Evolutionary conservation across 257 asterid species (phyloP), one percentile per base, ranked within the genome.

Genomic region (Craterostigma plantagineum): DNA sequence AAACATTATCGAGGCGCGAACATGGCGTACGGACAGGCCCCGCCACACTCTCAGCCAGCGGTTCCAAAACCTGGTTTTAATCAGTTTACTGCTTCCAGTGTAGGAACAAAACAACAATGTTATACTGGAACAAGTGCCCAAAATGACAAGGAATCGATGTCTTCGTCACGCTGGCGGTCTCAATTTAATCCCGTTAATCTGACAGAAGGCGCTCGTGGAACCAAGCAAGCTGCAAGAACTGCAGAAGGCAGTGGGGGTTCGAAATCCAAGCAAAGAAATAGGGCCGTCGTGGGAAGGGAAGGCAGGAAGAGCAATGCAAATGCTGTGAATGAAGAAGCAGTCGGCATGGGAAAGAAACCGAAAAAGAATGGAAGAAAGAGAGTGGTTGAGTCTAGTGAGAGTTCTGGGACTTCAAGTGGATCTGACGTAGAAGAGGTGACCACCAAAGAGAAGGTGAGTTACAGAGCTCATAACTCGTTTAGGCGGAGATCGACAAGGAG

Each of bases 401-500:
- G 44, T 52, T 55, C 42, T 42, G 67, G 55, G 33, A 9, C 46
- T 27, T 55, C 46, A 9, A 52, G 45, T 38, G 43, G 39, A 14
- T 34, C 61, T 17, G 68, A 58, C 34, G 0, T 42, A 7, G 67
- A 66, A 49, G 53, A 57, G 55, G 35, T 42, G 46, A 55, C 52
- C 38, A 16, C 45, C 47, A 52, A 62, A 16, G 73, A 48, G 18
- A 65, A 33, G 55, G 45, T 35, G 36, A 50, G 50, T 33, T 45
- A 44, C 55, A 23, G 38, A 48, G 59, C 64, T 11, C 55, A 23
- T 23, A 23, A 23, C 30, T 23, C 6, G 6, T 42, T n/a, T 14
- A 39, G 61, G 17, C 68, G 77, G 44, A 69, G 75, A 67, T 67
- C 81, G 11, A 53, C 68, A 49, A 71, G 82, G 38, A 64, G 55